Evolutionary conservation across 192 early-diverging fungal species (phyloP).

Genomic region (Pecoramyces ruminantium): DNA sequence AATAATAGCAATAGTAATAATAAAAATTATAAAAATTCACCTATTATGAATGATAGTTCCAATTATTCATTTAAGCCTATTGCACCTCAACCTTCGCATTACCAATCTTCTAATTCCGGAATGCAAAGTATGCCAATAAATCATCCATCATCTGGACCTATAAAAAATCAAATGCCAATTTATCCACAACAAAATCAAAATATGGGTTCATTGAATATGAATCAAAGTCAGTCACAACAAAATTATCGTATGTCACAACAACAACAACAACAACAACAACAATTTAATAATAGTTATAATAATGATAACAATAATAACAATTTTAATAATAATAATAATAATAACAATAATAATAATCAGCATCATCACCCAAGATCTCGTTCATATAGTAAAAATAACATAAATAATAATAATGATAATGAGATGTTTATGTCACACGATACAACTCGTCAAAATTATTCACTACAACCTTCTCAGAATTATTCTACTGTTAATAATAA

Average conservation of each 20-base stretch:
- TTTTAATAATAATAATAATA: neutral
- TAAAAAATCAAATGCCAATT: neutral
- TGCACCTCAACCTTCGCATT: neutral
- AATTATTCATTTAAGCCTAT: neutral
- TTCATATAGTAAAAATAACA: neutral
- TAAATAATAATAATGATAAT: neutral
- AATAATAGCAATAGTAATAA: neutral
- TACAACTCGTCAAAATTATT: neutral
- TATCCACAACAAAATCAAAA: neutral
- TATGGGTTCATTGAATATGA: neutral
- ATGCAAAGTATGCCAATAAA: neutral
- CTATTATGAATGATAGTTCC: neutral
- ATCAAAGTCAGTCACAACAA: neutral
- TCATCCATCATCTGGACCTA: neutral
- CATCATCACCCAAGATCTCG: neutral
- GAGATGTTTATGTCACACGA: neutral
- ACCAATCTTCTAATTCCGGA: neutral
- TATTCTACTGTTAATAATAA: neutral
- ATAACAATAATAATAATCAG: neutral
- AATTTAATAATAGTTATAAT: neutral
- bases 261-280: neutral
- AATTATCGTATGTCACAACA: neutral
- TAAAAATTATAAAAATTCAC: neutral
- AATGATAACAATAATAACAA: neutral
- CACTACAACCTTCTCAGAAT: neutral